A percentile compares a stretch with the other conserved stretches of the same genome.
Conservation (phyloP, 371 early-diverging fungal genomes). For the Mucor piriformis region DNA sequence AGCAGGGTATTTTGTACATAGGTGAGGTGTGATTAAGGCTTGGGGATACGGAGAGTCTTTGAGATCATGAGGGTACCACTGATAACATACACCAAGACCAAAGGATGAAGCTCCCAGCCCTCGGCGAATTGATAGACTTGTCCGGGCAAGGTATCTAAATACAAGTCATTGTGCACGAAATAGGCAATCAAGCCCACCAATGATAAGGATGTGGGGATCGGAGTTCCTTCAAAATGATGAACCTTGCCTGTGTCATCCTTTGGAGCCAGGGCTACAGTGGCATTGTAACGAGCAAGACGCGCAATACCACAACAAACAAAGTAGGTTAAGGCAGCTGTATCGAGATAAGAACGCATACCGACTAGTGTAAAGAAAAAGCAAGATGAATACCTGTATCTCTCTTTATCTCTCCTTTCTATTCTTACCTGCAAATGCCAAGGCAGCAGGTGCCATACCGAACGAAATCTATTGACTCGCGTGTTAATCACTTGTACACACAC, state of each 20-base stretch:
- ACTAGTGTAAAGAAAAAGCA: conserved; percentile 29
- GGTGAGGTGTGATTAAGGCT: conserved; percentile 42
- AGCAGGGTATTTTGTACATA: not conserved
- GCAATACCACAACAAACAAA: conserved; percentile 92
- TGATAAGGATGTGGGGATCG: conserved; percentile 81
- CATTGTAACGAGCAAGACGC: conserved; percentile 88
- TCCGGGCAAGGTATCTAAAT: conserved; percentile 55
- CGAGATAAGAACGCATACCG: conserved; percentile 84
- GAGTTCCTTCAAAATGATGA: conserved; percentile 88
- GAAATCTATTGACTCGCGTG: conserved; percentile 53
- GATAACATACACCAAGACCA: conserved; percentile 75
- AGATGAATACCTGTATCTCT: not conserved
- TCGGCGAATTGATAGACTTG: conserved; percentile 37
- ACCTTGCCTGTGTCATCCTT: conserved; percentile 81
- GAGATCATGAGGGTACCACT: conserved; percentile 85
- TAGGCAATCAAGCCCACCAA: conserved; percentile 76
- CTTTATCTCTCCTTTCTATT: not conserved
- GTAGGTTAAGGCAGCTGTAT: conserved; percentile 75
- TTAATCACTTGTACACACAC: not conserved
- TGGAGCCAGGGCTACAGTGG: conserved; percentile 79
- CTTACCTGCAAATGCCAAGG: conserved; percentile 75
- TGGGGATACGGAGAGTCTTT: conserved; percentile 70
- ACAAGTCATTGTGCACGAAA: conserved; percentile 55
- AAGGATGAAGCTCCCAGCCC: conserved; percentile 71
- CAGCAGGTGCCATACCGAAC: conserved; percentile 89